Evolutionary conservation across 805 yeast genomes (phyloP).

Genomic region (Zygosaccharomyces kombuchaensis): DNA sequence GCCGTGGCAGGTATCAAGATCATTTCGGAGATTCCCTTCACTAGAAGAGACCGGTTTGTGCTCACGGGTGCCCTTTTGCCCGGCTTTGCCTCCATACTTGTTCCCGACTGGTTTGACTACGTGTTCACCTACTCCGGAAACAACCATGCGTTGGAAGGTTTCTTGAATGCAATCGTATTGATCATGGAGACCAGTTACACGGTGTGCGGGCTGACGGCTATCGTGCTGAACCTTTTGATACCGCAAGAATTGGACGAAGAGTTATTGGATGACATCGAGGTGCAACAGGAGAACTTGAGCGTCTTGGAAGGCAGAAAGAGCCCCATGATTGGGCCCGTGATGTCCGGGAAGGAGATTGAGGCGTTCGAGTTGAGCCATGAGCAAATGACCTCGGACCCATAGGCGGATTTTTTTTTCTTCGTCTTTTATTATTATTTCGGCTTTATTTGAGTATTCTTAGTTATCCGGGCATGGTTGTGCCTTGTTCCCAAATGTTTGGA

Average conservation of each 20-base stretch:
- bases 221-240: constrained; percentile 55
- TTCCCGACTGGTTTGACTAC: constrained; percentile 57
- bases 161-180: constrained; percentile 61
- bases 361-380: constrained; percentile 9
- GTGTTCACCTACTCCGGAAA: constrained; percentile 65
- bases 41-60: constrained; percentile 70
- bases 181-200: constrained; percentile 75
- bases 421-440: background rate
- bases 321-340: constrained; percentile 10
- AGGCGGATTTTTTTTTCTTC: background rate
- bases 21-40: constrained; percentile 48
- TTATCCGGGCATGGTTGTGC: background rate
- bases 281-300: constrained; percentile 25
- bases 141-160: constrained; percentile 54
- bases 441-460: background rate
- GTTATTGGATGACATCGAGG: constrained; percentile 25
- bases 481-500: background rate
- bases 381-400: constrained; percentile 1
- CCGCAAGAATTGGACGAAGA: constrained; percentile 55
- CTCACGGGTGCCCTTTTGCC: constrained; percentile 60
- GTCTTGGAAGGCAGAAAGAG: constrained; percentile 23
- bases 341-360: constrained; percentile 17
- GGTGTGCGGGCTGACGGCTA: constrained; percentile 60
- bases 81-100: constrained; percentile 64
- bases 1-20: constrained; percentile 71